Evolutionary conservation across 768 basidiomycete species (phyloP).

Genomic region (Hortiboletus campestris): DNA sequence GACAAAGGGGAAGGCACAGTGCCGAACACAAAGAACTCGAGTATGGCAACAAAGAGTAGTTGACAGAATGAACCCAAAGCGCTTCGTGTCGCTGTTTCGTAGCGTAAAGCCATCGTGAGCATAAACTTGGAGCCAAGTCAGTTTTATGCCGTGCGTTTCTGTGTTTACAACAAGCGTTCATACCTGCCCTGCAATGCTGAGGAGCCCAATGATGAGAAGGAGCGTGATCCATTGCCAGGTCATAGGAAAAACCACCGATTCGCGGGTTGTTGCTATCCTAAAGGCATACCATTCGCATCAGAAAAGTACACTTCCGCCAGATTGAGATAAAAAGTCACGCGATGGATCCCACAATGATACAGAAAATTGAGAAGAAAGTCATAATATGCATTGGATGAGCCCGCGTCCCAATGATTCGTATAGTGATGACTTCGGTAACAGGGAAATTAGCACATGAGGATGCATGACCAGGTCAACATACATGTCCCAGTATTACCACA

Average conservation of each 20-base stretch:
- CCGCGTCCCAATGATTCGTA: slow-evolving; percentile 70
- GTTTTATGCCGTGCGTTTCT: background rate
- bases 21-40: slow-evolving; percentile 67
- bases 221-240: slow-evolving; percentile 17
- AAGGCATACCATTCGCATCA: background rate
- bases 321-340: slow-evolving; percentile 3
- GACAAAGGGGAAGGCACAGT: slow-evolving; percentile 57
- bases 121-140: slow-evolving; percentile 37
- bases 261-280: slow-evolving; percentile 10
- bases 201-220: slow-evolving; percentile 14
- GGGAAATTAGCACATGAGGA: background rate
- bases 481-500: slow-evolving; percentile 66
- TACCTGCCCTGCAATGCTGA: slow-evolving; percentile 20
- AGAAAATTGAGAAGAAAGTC: slow-evolving; percentile 61
- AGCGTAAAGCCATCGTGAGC: slow-evolving; percentile 60
- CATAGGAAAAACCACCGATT: slow-evolving; percentile 15
- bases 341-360: slow-evolving; percentile 32
- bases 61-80: slow-evolving; percentile 60
- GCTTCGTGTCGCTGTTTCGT: slow-evolving; percentile 63
- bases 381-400: slow-evolving; percentile 76
- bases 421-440: slow-evolving; percentile 39
- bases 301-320: background rate
- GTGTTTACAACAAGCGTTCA: background rate
- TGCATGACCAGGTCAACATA: slow-evolving; percentile 35
- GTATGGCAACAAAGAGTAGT: slow-evolving; percentile 63